phyloP scores from a whole-genome alignment of 83 land plant genomes.

The Picea abies region DNA sequence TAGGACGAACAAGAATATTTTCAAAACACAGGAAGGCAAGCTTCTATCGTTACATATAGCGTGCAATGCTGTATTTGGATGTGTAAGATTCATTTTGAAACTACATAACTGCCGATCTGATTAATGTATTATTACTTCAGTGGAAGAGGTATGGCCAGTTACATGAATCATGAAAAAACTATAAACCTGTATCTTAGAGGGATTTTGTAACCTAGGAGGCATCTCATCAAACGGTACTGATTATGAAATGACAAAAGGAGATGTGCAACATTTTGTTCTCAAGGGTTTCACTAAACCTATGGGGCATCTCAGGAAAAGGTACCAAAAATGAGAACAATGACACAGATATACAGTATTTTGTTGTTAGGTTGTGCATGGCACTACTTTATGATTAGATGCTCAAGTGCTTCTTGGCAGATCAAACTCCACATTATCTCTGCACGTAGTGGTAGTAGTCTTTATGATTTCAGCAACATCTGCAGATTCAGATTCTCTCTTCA shows the following conservation, averaged over 20 bases:
- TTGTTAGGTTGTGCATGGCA: slow-evolving; percentile 2
- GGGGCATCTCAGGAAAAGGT: background rate
- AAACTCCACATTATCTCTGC: background rate
- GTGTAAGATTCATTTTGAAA: no score
- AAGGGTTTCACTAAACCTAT: background rate
- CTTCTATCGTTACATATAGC: no score
- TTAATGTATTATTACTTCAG: no score
- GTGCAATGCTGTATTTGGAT: no score
- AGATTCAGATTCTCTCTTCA: background rate
- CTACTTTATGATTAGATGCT: background rate
- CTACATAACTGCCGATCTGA: no score
- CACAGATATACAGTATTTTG: background rate
- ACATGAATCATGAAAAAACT: background rate
- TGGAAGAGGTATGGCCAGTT: background rate
- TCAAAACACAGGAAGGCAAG: no score
- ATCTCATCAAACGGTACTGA: background rate
- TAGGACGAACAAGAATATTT: no score
- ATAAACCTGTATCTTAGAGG: background rate
- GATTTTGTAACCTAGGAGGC: background rate
- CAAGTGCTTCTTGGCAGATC: background rate
- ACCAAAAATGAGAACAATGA: background rate
- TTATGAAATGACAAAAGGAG: background rate
- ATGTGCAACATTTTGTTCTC: background rate
- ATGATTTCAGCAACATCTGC: background rate
- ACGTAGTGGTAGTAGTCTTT: background rate